These are phyloP conservation scores for Annulohypoxylon truncatum DNA, from an alignment of 2,329 filamentous ascomycete species.

Conservation along the genomic window DNA sequence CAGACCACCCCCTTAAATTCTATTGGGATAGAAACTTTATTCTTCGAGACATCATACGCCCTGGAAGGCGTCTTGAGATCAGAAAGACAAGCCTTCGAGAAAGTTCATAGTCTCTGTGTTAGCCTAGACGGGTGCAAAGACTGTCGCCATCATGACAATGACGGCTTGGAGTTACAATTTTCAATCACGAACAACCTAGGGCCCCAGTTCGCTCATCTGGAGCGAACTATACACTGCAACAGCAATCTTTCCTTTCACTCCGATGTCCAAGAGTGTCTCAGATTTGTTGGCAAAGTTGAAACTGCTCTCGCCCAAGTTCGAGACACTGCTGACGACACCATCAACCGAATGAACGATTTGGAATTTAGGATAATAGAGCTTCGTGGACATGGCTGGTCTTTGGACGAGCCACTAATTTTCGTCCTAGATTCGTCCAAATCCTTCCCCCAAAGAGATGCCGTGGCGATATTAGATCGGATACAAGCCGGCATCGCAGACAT, in stretches of 20 bases:
- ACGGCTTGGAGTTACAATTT: conserved; percentile 60
- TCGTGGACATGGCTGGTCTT: conserved; percentile 58
- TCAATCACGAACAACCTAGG: conserved; percentile 63
- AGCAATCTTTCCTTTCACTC: conserved; percentile 59
- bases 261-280: conserved; percentile 57
- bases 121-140: conserved; percentile 53
- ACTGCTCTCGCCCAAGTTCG: conserved; percentile 52
- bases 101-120: conserved; percentile 53
- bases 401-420: conserved; percentile 60
- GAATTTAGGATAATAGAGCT: conserved; percentile 61
- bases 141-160: conserved; percentile 56
- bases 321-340: conserved; percentile 55
- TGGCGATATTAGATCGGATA: conserved; percentile 63
- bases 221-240: conserved; percentile 57
- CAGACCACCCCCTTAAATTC: conserved; percentile 62
- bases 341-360: conserved; percentile 60
- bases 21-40: conserved; percentile 58
- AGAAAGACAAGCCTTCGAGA: conserved; percentile 56
- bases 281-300: conserved; percentile 58
- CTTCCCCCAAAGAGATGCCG: conserved; percentile 58
- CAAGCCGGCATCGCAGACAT: conserved; percentile 63
- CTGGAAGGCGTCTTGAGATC: conserved; percentile 56
- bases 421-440: conserved; percentile 56
- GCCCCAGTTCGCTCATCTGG: conserved; percentile 58
- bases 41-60: conserved; percentile 58